Evolutionary conservation across 495 filamentous ascomycete genomes (phyloP), one percentile per base, ranked within the genome.

Genomic region (Talaromyces nanjingensis): DNA sequence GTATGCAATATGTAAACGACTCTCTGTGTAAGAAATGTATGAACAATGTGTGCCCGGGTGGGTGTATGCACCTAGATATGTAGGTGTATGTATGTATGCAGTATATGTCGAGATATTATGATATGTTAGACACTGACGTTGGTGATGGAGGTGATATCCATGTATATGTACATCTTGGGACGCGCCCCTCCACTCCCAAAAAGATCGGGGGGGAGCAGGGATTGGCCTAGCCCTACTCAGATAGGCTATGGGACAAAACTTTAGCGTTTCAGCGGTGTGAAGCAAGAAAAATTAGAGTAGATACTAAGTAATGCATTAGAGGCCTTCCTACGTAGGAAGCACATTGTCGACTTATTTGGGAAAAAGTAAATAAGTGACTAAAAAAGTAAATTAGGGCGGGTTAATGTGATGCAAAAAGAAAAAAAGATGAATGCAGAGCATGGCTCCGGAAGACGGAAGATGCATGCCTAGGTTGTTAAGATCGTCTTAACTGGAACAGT

Each of bases 211-310:
- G 47, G n/a, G n/a, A 52, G 47, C 52, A 54, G 22, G 52, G 52
- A 54, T 54, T n/a, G 18, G 6, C 24, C 52, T 29, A 56, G 53
- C 53, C 53, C 53, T 56, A 56, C 24, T 56, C 24, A 29, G 16
- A 56, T 56, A 49, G 45, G 6, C 20, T 12, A 56, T 29, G 27
- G 52, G 14, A 18, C 45, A 49, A 56, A 29, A 56, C 6, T 16
- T 59, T 59, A 37, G 56, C n/a, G 31, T 37, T 59, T 37, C 56
- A 37, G 56, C 56, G 56, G 56, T 59, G 56, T 59, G 56, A 59
- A 37, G 56, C 56, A 59, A 20, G 31, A n/a, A 18, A 34, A 25
- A 59, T 59, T 59, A 33, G 56, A 59, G 18, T 59, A 33, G 27
- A 59, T 37, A 22, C 29, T 59, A 37, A 31, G 18, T 33, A 18